Base-by-base conservation (phyloP, 2,329 filamentous ascomycete species). In the Claviceps digitariae region DNA sequence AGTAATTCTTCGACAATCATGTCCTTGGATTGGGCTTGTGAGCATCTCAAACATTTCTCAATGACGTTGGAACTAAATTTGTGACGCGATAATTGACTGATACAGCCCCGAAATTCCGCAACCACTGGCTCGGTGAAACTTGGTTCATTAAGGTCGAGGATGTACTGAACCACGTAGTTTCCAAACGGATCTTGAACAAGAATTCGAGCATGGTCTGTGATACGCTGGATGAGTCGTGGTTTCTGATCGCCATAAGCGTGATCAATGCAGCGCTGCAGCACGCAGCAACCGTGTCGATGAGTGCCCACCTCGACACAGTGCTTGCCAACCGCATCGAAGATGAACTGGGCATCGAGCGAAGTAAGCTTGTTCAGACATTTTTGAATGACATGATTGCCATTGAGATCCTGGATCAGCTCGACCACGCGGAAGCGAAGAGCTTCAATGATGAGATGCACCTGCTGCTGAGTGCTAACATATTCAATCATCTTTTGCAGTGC, bases 401-500 rank as follows among this genome's bases (percentile, higher is more conserved):
- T 98, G 52, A 98, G 77, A 62, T 98, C 93, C 67, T 98, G 90
- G 57, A 98, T 96, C 52, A 98, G 79, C 61, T 93, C 86, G 21
- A 98, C 93, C 49, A 98, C 93, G 56, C 87, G 83, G 66, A 83
- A 78, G 58, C 84, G 80, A 50, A 98, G 78, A 15, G 93, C 88
- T 52, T 86, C 77, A 59, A 95, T 95, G 67, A 98, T 93, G 59
- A 88, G 85, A 61, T 86, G 77, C 50, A 91, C 86, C 71, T 98
- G 93, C 63, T 86, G 83, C 3, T 83, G 78, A 27, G 88, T 94
- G 51, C 84, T 87, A 63, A 98, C 87, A 67, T 88, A 94, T 71
- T 98, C 93, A 60, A 98, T 98, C 93, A 98, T 98, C 78, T 97
- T 98, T 74, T 98, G 93, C 55, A 98, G 74, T 57, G 93, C 93